Evolutionary conservation across 1,284 basidiomycete genomes (phyloP), one percentile per base, ranked within the genome.

Genomic region (Cryptococcus maquisensis): DNA sequence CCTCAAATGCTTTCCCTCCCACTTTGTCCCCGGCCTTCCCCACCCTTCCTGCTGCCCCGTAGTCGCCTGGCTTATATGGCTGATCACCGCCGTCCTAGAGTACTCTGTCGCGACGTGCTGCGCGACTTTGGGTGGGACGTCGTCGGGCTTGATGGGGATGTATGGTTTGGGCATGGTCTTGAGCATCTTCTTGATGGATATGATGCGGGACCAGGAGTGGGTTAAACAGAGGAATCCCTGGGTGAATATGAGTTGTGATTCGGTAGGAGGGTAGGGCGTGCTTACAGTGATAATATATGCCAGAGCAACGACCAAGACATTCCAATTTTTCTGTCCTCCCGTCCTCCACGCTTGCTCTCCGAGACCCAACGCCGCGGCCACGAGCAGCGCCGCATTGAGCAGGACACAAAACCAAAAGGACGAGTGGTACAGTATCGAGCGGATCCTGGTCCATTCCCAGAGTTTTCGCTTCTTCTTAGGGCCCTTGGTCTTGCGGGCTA

Each of bases 31-130:
- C 55, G 85, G 88, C 61, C 79, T 76, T 16, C 89, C 89, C 88
- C 89, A 92, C 13, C 90, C 90, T 56, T 86, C 83, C 62, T 88
- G 89, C 56, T 78, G 77, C 1, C 81, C 82, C 44, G 83, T 82
- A 62, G 83, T 85, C 12, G 90, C 88, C 59, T 86, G 81, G 13
- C 86, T 85, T 65, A 88, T 84, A 71, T 87, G 84, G 15, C 86
- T 81, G 57, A 91, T 82, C 42, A 90, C 78, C 62, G 87, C 87
- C 23, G 86, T 81, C 18, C 90, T 83, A 5, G 84, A 81, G 70
- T 88, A 90, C 67, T 93, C 90, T 61, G 86, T 85, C 57, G 81
- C 79, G 56, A 92, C 83, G 66, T 87, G 87, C 52, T 82, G 79
- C 60, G 86, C 82, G 8, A 91, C 87, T 24, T 80, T 74, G 88